Evolutionary conservation across 176 grass and related monocot species (phyloP).

Genomic region (Zizania latifolia): DNA sequence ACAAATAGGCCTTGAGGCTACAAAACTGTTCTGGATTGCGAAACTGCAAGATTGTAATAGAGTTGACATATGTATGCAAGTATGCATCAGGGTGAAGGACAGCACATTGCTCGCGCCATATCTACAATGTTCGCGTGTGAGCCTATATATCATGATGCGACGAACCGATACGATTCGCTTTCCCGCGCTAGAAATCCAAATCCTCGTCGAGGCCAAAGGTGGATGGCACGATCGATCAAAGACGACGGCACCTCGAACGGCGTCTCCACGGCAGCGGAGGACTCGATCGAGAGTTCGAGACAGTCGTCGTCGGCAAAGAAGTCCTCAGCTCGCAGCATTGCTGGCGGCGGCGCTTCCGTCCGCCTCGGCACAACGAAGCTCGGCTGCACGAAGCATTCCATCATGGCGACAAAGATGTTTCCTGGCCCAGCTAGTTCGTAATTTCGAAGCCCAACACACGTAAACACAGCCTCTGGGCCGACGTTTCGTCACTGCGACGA

Average conservation of each 20-base stretch:
- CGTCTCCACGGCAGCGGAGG: background rate
- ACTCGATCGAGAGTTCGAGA: no score
- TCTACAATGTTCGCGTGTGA: constrained; percentile 4
- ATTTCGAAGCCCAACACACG: background rate
- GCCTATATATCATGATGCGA: background rate
- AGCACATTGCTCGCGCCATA: background rate
- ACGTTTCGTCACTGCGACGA: background rate
- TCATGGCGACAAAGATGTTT: constrained; percentile 20
- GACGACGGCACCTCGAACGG: constrained; percentile 55
- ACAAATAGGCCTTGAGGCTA: no score
- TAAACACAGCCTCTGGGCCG: background rate
- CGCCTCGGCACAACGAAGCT: constrained; percentile 59
- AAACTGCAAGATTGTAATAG: no score
- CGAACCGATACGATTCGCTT: background rate
- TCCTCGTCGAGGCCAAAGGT: constrained; percentile 32
- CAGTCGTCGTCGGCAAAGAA: background rate
- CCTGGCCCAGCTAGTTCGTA: background rate
- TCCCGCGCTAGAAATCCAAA: constrained; percentile 20
- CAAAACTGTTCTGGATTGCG: no score
- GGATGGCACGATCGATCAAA: constrained; percentile 56
- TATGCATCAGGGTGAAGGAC: no score
- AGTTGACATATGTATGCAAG: no score
- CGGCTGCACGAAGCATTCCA: constrained; percentile 41
- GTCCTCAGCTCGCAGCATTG: background rate
- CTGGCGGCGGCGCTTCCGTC: constrained; percentile 17